Evolutionary conservation across 768 basidiomycete genomes (phyloP).

Genomic region (Kondoa subrosea): DNA sequence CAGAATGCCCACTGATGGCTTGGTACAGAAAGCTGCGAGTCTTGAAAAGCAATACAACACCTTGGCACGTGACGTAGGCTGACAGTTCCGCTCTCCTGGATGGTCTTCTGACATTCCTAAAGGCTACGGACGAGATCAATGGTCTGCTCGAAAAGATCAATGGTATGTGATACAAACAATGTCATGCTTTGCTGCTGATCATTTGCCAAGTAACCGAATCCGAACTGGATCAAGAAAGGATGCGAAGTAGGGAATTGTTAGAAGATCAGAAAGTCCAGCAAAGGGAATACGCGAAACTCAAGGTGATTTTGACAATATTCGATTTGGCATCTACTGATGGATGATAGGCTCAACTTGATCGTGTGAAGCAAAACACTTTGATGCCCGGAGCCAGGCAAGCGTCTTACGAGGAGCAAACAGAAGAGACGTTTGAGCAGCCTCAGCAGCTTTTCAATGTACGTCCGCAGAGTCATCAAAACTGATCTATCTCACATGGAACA

Average conservation of each 20-base stretch:
- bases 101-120: neutral
- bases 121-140: constrained; percentile 1
- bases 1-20: neutral
- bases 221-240: constrained; percentile 4
- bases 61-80: neutral
- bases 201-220: neutral
- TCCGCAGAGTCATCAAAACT: neutral
- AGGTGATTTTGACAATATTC: neutral
- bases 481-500: too few relatives aligned
- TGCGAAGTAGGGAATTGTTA: neutral
- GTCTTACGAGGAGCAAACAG: neutral
- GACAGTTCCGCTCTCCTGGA: neutral
- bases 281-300: neutral
- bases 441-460: neutral
- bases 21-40: neutral
- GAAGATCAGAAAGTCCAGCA: neutral
- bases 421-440: neutral
- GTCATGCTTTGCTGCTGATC: neutral
- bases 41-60: neutral
- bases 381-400: neutral
- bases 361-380: neutral
- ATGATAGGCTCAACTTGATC: neutral
- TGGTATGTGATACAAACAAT: neutral
- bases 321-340: neutral
- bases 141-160: neutral